These are phyloP conservation scores for Geopyxis carbonaria DNA, from an alignment of 495 filamentous ascomycete species.

Conservation along the genomic window DNA sequence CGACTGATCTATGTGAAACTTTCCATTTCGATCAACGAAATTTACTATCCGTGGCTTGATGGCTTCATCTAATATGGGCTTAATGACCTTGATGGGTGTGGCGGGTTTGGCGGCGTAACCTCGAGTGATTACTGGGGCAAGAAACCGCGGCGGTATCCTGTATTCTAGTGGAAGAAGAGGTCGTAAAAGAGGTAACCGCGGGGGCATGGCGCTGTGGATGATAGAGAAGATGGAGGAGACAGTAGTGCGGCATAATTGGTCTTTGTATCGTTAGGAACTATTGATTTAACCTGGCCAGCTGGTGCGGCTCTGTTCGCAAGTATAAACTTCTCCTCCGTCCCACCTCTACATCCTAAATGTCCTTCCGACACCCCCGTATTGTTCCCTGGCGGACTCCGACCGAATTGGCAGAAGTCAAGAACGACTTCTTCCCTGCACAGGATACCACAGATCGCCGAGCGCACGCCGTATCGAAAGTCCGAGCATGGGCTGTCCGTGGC, in stretches of 20 bases:
- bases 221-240: too few species aligned
- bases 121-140: too few species aligned
- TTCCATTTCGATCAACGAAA: conserved; percentile 31
- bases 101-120: too few species aligned
- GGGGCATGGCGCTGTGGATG: too few species aligned
- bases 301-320: too few species aligned
- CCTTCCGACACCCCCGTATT: conserved; percentile 13
- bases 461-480: conserved; percentile 15
- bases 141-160: too few species aligned
- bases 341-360: conserved; percentile 7
- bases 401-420: conserved; percentile 15
- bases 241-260: too few species aligned
- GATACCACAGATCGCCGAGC: conserved; percentile 8
- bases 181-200: too few species aligned
- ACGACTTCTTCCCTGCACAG: conserved; percentile 10
- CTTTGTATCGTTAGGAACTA: too few species aligned
- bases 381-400: conserved; percentile 21
- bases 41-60: conserved; percentile 7
- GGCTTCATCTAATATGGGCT: conserved; percentile 3
- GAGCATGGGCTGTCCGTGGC: conserved; percentile 19
- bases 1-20: conserved; percentile 28
- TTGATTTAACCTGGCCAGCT: too few species aligned
- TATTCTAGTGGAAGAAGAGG: too few species aligned
- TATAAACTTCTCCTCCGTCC: background rate
- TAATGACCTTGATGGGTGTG: too few species aligned